Percentiles rank a stretch among this genome's conserved stretches.
phyloP scores from a whole-genome alignment of 2,329 filamentous ascomycete species.

The Meredithiella fracta region DNA sequence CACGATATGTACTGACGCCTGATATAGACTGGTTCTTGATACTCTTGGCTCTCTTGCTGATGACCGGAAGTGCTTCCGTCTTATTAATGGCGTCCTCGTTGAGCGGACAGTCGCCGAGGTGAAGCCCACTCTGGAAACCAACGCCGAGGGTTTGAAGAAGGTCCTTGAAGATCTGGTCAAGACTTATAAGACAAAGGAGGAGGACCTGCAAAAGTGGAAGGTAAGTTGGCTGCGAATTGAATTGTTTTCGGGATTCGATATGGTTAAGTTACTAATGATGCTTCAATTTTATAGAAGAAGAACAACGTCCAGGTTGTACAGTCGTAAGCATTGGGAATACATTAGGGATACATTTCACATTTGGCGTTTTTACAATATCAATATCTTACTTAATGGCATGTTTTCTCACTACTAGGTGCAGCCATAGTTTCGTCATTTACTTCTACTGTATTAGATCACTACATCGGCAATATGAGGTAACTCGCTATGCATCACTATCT shows the following conservation, averaged over 20 bases:
- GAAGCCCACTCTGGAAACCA: constrained; percentile 76
- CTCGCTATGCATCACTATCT: too few species aligned
- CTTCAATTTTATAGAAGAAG: constrained; percentile 49
- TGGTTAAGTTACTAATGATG: neutral
- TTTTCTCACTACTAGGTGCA: neutral
- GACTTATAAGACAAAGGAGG: constrained; percentile 88
- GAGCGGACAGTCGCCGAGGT: constrained; percentile 91
- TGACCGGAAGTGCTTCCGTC: constrained; percentile 92
- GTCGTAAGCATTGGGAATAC: constrained; percentile 34
- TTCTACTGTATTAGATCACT: too few species aligned
- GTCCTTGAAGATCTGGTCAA: constrained; percentile 88
- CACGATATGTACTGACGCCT: constrained; percentile 1
- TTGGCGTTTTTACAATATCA: neutral
- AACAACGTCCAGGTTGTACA: constrained; percentile 79
- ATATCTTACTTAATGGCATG: neutral
- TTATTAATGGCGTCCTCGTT: constrained; percentile 93
- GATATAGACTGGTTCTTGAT: constrained; percentile 74
- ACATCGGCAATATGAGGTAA: too few species aligned
- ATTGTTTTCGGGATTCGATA: neutral
- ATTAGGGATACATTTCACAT: neutral
- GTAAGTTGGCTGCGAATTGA: constrained; percentile 31
- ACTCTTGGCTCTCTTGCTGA: constrained; percentile 67
- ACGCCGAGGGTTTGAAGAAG: constrained; percentile 84
- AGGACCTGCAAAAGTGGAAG: constrained; percentile 98
- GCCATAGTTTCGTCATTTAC: neutral